phyloP scores from a whole-genome alignment of 805 yeast genomes.

The Ogataea methylovora region DNA sequence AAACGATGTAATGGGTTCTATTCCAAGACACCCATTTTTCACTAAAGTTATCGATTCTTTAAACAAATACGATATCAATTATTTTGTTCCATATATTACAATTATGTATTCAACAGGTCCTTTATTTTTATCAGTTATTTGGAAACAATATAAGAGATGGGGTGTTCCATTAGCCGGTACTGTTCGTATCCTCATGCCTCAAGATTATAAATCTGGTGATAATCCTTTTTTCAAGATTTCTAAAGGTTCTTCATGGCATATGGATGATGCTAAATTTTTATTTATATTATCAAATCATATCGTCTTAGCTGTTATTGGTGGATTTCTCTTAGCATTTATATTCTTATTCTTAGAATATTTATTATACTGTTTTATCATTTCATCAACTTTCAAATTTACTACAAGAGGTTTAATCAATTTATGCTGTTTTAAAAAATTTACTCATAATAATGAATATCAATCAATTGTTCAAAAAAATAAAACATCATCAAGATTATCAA shows the following conservation, averaged over 20 bases:
- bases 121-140: constrained; percentile 71
- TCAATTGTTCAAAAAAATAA: neutral
- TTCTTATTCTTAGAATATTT: constrained; percentile 41
- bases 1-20: constrained; percentile 88
- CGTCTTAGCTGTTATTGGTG: constrained; percentile 60
- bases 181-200: constrained; percentile 64
- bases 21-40: constrained; percentile 83
- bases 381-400: constrained; percentile 13
- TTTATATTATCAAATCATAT: constrained; percentile 70
- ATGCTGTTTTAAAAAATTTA: constrained; percentile 14
- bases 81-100: constrained; percentile 83
- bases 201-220: constrained; percentile 56
- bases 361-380: constrained; percentile 27
- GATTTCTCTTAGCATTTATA: constrained; percentile 49
- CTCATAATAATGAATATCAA: constrained; percentile 6
- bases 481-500: neutral
- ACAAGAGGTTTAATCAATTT: constrained; percentile 16
- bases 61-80: constrained; percentile 57
- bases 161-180: constrained; percentile 58
- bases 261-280: constrained; percentile 77
- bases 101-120: constrained; percentile 95
- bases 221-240: constrained; percentile 67
- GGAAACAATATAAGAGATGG: constrained; percentile 85
- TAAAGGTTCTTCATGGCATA: constrained; percentile 89
- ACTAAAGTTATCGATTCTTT: constrained; percentile 59